Evolutionary conservation across 2,329 filamentous ascomycete genomes (phyloP), one percentile per base, ranked within the genome.

Genomic region (Coleophoma crateriformis): DNA sequence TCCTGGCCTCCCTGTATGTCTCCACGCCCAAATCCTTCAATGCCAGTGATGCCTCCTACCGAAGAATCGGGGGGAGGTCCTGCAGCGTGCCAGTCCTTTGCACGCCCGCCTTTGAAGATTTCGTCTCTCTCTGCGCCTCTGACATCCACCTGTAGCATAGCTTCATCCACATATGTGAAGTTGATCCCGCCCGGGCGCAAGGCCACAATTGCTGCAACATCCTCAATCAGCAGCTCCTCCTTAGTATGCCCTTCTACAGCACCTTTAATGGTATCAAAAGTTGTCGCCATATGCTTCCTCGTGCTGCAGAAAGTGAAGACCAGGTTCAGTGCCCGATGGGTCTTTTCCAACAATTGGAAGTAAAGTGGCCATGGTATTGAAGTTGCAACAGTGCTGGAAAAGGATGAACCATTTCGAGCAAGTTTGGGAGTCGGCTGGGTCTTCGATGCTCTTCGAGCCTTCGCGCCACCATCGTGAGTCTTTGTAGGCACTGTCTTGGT

Each of bases 281-380:
- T 96, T 0, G 94, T 97, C 1, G 88, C 84, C 27, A 97, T 77
- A 61, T 97, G 88, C 64, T 95, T 96, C 42, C 94, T 84, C 1
- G 92, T 92, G 64, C 85, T 94, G 71, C 90, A 95, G 64, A 99
- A 97, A 0, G 94, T 97, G 61, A 90, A 96, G 1, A 97, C 90
- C 2, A 97, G 71, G 60, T 96, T 99, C 52, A 99, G 71, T 1
- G 94, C 92, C 53, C 84, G 81, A 65, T 97, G 88, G 0, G 85
- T 87, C 64, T 85, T 84, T 22, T 86, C 82, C 8, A 97, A 76
- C 39, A 75, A 73, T 50, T 81, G 85, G 66, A 97, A 88, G 42
- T 78, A 74, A 1, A 81, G 76, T 1, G 91, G 90, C 90, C 92
- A 96, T 39, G 61, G 57, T 11, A 64, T 50, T 11, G 51, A 42